Evolutionary conservation across 2,329 filamentous ascomycete species (phyloP).

Genomic region (Colletotrichum shisoi): DNA sequence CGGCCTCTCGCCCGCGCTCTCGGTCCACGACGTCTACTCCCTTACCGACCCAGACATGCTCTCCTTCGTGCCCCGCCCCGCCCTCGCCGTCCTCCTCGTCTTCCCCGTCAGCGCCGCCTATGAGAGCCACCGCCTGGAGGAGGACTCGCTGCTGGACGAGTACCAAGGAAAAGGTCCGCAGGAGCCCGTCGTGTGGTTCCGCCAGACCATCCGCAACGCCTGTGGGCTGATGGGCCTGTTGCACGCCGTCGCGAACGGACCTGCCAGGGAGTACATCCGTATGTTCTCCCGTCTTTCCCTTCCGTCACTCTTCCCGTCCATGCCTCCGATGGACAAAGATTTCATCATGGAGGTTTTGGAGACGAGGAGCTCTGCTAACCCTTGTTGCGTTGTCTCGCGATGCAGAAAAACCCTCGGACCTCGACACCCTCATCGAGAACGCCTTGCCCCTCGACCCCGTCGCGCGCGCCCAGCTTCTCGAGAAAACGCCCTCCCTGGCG

Average conservation of each 20-base stretch:
- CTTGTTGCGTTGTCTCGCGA: neutral
- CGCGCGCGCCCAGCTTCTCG: conserved; percentile 76
- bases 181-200: conserved; percentile 91
- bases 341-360: neutral
- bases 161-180: conserved; percentile 72
- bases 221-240: conserved; percentile 90
- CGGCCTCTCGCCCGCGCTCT: conserved; percentile 78
- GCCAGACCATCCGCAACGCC: conserved; percentile 91
- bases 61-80: conserved; percentile 85
- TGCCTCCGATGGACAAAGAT: too few species aligned
- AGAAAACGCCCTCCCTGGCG: conserved; percentile 78
- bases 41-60: conserved; percentile 86
- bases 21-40: conserved; percentile 90
- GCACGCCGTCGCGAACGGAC: conserved; percentile 82
- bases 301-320: neutral
- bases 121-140: conserved; percentile 75
- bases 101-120: conserved; percentile 85
- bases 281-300: conserved; percentile 44
- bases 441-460: conserved; percentile 74
- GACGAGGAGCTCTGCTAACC: neutral
- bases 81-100: conserved; percentile 87
- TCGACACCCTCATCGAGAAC: conserved; percentile 70
- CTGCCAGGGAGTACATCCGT: conserved; percentile 69
- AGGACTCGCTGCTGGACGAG: conserved; percentile 70
- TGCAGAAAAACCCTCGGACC: conserved; percentile 60